Conservation (phyloP, 306 rosid genomes). For the Cicer cuneatum region DNA sequence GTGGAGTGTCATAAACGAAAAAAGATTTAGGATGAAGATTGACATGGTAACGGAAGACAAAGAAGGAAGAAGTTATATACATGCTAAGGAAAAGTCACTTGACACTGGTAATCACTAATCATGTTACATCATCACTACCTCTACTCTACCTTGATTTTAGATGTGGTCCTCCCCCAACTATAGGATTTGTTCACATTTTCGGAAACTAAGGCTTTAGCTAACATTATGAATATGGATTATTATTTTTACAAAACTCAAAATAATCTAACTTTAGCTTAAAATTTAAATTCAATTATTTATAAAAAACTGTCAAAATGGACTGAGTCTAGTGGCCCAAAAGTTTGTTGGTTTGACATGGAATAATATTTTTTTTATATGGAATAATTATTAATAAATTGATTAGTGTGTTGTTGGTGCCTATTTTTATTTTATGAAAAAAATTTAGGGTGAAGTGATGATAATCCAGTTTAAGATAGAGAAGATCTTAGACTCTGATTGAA, state of each 20-base stretch:
- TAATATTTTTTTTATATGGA: too few species aligned
- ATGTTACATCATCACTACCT: slow-evolving; percentile 37
- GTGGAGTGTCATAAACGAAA: slow-evolving; percentile 22
- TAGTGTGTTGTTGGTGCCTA: too few species aligned
- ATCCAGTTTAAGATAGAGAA: too few species aligned
- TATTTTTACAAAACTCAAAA: not conserved
- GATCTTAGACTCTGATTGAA: too few species aligned
- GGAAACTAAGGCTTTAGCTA: not conserved
- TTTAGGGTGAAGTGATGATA: too few species aligned
- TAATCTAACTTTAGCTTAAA: not conserved
- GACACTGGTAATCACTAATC: slow-evolving; percentile 27
- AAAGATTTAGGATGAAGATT: slow-evolving; percentile 13
- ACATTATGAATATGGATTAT: not conserved
- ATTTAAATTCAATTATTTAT: not conserved
- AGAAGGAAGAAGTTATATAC: not conserved
- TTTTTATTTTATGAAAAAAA: too few species aligned
- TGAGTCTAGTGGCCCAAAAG: not conserved
- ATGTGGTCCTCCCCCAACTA: slow-evolving; percentile 25
- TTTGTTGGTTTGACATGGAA: too few species aligned
- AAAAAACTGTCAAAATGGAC: too few species aligned
- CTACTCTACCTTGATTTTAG: slow-evolving; percentile 1
- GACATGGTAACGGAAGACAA: not conserved
- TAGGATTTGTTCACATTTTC: not conserved
- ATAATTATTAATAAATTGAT: too few species aligned
- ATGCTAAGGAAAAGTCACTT: not conserved